Base-by-base conservation (phyloP, 257 asterid genomes). In the Fraxinus anomala region DNA sequence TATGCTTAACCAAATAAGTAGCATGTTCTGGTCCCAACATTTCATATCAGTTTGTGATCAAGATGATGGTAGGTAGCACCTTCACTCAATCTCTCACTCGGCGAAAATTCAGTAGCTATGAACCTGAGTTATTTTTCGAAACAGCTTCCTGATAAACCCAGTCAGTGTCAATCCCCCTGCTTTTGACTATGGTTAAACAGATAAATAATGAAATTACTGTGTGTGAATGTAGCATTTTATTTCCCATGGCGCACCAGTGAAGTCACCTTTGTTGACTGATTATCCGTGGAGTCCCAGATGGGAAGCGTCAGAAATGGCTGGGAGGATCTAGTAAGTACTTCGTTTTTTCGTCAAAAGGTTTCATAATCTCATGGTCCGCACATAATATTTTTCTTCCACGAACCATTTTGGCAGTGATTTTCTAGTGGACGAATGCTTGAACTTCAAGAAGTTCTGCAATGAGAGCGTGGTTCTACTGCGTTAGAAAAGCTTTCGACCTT, bases 241-340 rank as follows among this genome's bases (percentile, higher is more conserved):
- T 77, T 61, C 89, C 49, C 88, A 86, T 5, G 88, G 89, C 16
- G 84, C 67, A 39, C 97, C 99, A 42, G 77, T 93, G 51, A 96
- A 92, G 81, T 92, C 97, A 42, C 82, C 74, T 8, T 81, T 72
- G 68, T n/a, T 88, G 31, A 75, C 89, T 11, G 96, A 90, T 10
- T 96, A 82, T 76, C 97, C 97, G 30, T 93, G 98, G 98, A 96
- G 98, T 82, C 97, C 97, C 39, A 88, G 97, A 77, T 96, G 98
- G 99, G 90, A 82, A 44, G 77, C 83, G 66, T 83, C 92, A 21
- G 90, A 87, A 81, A 93, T 93, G 97, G 97, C 96, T 30, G 94
- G 88, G 42, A 84, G 97, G 9, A 84, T 93, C 80, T 85, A 80
- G 98, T 96, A 89, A 91, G 97, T 89, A 70, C 4, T 59, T 21